Percentiles rank a stretch among this genome's conserved stretches.
Conservation (phyloP, 306 rosid species). For the Cucurbita pepo region DNA sequence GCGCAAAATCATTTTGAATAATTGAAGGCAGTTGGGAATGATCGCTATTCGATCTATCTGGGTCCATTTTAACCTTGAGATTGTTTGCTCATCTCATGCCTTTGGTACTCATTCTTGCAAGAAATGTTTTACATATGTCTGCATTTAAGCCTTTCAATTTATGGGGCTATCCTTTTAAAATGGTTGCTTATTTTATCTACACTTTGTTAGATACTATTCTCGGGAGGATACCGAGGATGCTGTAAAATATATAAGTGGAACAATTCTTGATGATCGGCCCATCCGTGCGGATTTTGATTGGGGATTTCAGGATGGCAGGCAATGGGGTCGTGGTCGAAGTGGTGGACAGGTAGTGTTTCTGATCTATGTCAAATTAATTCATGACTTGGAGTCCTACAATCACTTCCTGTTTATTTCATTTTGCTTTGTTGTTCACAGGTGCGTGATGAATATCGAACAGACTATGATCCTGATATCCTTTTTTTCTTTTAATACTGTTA, state of each 20-base stretch:
- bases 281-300: slow-evolving; percentile 99
- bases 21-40: background rate
- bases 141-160: background rate
- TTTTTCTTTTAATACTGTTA: background rate
- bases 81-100: background rate
- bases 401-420: slow-evolving; percentile 5
- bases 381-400: background rate
- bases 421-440: slow-evolving; percentile 37
- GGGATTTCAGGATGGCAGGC: slow-evolving; percentile 98
- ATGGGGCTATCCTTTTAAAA: background rate
- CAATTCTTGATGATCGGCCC: slow-evolving; percentile 96
- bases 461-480: slow-evolving; percentile 99
- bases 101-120: background rate
- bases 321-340: slow-evolving; percentile 99
- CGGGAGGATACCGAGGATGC: slow-evolving; percentile 95
- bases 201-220: slow-evolving; percentile 54
- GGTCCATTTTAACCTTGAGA: background rate
- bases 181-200: background rate
- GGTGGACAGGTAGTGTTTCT: slow-evolving; percentile 72
- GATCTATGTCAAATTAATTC: background rate
- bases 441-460: slow-evolving; percentile 94
- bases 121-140: background rate
- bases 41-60: background rate
- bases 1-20: background rate
- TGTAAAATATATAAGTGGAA: slow-evolving; percentile 85